These are phyloP conservation scores for Sutorius eximius DNA, from an alignment of 1,284 basidiomycete genomes.

Conservation along the genomic window DNA sequence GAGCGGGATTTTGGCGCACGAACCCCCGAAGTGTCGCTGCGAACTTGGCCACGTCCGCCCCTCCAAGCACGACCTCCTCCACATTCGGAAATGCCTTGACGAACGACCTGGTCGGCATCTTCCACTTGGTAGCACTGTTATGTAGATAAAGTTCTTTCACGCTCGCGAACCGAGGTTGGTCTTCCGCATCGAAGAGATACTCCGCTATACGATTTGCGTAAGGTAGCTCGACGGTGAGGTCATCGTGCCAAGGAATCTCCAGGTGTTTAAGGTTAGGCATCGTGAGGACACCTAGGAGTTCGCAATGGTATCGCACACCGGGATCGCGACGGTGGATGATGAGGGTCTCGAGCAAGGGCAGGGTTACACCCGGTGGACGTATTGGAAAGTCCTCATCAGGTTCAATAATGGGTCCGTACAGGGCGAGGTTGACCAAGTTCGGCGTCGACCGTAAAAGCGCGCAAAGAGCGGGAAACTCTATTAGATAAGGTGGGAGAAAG, in stretches of 20 bases:
- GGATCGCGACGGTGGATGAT: slow-evolving; percentile 20
- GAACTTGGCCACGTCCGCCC: slow-evolving; percentile 15
- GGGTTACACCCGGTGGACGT: slow-evolving; percentile 1
- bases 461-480: slow-evolving; percentile 16
- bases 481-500: slow-evolving; percentile 16
- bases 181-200: slow-evolving; percentile 17
- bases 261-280: slow-evolving; percentile 18
- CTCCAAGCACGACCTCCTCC: slow-evolving; percentile 19
- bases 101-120: slow-evolving; percentile 19
- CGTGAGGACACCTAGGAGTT: slow-evolving; percentile 16
- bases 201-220: slow-evolving; percentile 2
- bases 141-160: slow-evolving; percentile 19
- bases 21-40: slow-evolving; percentile 13
- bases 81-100: slow-evolving; percentile 21
- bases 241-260: slow-evolving; percentile 27
- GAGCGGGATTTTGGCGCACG: neutral
- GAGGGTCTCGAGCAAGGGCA: slow-evolving; percentile 14
- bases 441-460: slow-evolving; percentile 14
- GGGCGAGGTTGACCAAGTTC: slow-evolving; percentile 10
- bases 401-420: slow-evolving; percentile 24
- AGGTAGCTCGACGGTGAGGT: slow-evolving; percentile 11
- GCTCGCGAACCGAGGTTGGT: slow-evolving; percentile 15
- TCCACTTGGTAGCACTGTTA: slow-evolving; percentile 12
- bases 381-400: slow-evolving; percentile 12
- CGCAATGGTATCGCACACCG: slow-evolving; percentile 19